These are phyloP conservation scores for Vigna unguiculata DNA, from an alignment of 306 rosid species.

Conservation along the genomic window DNA sequence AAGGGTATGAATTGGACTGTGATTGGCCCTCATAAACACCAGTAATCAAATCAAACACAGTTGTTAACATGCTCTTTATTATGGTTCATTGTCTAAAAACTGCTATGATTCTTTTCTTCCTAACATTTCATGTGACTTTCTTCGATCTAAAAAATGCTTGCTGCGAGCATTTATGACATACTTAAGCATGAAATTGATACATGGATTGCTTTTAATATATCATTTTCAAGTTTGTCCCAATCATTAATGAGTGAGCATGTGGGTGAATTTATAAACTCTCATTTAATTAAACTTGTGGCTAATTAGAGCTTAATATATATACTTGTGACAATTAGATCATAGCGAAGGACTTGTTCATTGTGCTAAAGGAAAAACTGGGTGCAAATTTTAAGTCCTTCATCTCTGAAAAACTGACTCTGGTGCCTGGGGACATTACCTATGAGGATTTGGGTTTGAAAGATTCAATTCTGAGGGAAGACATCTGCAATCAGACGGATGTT, in stretches of 20 bases:
- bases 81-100: not conserved
- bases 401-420: conserved; percentile 61
- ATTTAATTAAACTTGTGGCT: not conserved
- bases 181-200: not conserved
- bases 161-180: not conserved
- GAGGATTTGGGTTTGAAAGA: conserved; percentile 68
- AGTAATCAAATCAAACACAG: no score
- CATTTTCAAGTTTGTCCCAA: not conserved
- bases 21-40: conserved; percentile 1
- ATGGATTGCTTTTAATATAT: not conserved
- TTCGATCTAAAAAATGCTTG: not conserved
- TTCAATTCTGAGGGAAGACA: conserved; percentile 52
- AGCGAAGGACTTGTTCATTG: conserved; percentile 69
- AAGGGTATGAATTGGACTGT: not conserved
- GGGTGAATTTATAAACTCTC: not conserved
- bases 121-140: not conserved
- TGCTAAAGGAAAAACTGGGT: conserved; percentile 67
- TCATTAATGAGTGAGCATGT: not conserved
- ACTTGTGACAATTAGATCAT: conserved; percentile 53
- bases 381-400: conserved; percentile 48
- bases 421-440: conserved; percentile 65
- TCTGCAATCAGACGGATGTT: conserved; percentile 55
- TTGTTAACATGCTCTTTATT: not conserved
- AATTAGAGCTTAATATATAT: not conserved
- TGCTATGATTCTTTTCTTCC: no score